Base-by-base conservation (phyloP, 495 filamentous ascomycete genomes). In the Xylaria palmicola region DNA sequence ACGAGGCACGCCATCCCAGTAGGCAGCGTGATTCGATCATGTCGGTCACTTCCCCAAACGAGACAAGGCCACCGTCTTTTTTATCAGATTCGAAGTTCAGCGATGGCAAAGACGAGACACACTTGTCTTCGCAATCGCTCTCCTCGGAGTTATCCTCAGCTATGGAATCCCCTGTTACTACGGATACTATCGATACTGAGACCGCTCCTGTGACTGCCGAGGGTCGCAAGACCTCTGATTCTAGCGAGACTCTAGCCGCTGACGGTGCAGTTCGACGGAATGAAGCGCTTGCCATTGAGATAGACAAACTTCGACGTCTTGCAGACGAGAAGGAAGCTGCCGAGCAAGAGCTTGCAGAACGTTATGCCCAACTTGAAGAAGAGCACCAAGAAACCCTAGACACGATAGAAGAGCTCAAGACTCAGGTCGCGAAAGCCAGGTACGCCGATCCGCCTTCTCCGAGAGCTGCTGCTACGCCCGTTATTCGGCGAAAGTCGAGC, bases 111-210 rank as follows among this genome's bases (percentile, higher is more conserved):
- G 82, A 85, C 81, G 88, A 86, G 78, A 87, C 80, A 76, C 90
- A 90, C 78, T 86, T 83, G 69, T 92, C 88, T 79, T 91, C 91
- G 85, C 92, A 89, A 73, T 96, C 93, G 75, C 90, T 97, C 71
- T 97, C 90, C 62, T 93, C 92, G 85, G 93, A 97, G 76, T 86
- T 96, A 75, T 97, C 91, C 78, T 97, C 88, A 79, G 91, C 81
- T 85, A 90, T 88, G 86, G 91, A 88, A 72, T 92, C 90, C 71
- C 86, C 85, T 65, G 81, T 82, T 71, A 86, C 86, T 66, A 77
- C 79, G 68, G 82, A 87, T 67, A 79, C 79, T 26, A 86, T 86
- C 66, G 82, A 87, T 73, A 75, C 77, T 54, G 84, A 83, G 63
- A 76, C 83, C 63, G 81, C 83, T 69, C 85, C 85, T 62, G 76